Conservation (phyloP, 148 eudicot species). For the Amaranthus hypochondriacus region DNA sequence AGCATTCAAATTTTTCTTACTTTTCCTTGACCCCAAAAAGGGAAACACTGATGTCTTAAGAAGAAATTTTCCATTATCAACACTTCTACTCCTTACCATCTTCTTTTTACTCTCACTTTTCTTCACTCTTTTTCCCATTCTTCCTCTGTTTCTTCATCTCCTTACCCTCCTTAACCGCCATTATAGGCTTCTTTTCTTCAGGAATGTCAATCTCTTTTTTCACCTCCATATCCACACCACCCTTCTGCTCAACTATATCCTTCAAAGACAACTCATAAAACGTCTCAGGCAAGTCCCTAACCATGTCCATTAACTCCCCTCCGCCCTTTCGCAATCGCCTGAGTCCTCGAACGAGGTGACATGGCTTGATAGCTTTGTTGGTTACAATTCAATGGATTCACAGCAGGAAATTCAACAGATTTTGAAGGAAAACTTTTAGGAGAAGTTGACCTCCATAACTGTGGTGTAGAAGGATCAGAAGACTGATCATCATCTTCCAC, state of each 20-base stretch:
- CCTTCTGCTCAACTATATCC: constrained; percentile 62
- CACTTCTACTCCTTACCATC: constrained; percentile 45
- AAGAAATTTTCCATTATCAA: constrained; percentile 51
- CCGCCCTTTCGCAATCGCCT: constrained; percentile 68
- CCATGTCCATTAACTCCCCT: constrained; percentile 86
- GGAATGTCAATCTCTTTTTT: constrained; percentile 22
- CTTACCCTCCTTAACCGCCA: constrained; percentile 4
- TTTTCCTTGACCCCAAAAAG: constrained; percentile 33
- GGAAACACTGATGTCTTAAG: constrained; percentile 61
- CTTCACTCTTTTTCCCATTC: constrained; percentile 33
- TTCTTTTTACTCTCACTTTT: constrained; percentile 45
- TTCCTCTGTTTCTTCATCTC: constrained; percentile 20
- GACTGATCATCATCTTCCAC: constrained; percentile 27
- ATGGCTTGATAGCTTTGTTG: constrained; percentile 21
- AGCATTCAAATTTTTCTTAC: constrained; percentile 28
- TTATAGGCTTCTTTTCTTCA: constrained; percentile 21
- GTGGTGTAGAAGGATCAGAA: constrained; percentile 52
- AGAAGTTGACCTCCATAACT: constrained; percentile 46
- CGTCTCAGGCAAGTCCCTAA: constrained; percentile 67
- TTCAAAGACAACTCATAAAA: constrained; percentile 65
- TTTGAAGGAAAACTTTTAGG: constrained; percentile 18
- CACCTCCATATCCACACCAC: not conserved
- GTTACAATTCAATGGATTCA: constrained; percentile 20
- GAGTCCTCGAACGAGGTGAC: constrained; percentile 48
- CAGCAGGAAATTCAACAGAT: constrained; percentile 7